Evolutionary conservation across 768 basidiomycete species (phyloP).

Genomic region (Termitomyces sp.): DNA sequence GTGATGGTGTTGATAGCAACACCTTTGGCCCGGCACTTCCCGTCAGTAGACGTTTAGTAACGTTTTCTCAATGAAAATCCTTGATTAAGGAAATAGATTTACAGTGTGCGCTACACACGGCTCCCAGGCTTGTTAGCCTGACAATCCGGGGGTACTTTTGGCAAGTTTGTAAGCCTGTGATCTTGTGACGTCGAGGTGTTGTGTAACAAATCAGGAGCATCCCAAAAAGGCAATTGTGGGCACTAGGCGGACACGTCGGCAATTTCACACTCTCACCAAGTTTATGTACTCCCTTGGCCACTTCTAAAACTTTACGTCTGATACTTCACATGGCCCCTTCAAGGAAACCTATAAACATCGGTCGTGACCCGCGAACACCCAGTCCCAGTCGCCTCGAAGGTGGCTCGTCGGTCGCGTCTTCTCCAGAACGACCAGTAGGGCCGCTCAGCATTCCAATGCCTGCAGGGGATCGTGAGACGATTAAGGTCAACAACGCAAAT

Average conservation of each 20-base stretch:
- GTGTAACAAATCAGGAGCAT: neutral
- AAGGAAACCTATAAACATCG: conserved; percentile 11
- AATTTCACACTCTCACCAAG: conserved; percentile 1
- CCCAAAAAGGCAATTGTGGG: conserved; percentile 8
- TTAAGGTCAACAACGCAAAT: conserved; percentile 59
- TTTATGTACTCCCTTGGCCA: conserved; percentile 8
- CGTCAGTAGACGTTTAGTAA: too few species aligned
- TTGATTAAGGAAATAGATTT: too few species aligned
- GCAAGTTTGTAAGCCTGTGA: too few species aligned
- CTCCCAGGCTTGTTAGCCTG: too few species aligned
- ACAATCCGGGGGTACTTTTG: too few species aligned
- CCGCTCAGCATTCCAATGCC: conserved; percentile 44
- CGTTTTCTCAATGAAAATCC: too few species aligned
- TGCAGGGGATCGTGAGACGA: conserved; percentile 40
- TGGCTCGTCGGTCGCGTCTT: conserved; percentile 18
- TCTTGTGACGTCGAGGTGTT: too few species aligned
- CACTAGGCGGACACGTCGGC: conserved; percentile 15
- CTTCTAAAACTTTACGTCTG: conserved; percentile 1
- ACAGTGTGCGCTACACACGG: too few species aligned
- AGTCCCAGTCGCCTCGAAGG: conserved; percentile 16
- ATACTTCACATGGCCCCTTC: conserved; percentile 13
- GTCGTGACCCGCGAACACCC: conserved; percentile 13
- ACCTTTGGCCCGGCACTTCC: too few species aligned
- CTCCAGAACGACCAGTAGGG: conserved; percentile 44
- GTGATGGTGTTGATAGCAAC: too few species aligned